These are phyloP conservation scores for Fraxinus albicans DNA, from an alignment of 305 asterid genomes.

Conservation along the genomic window DNA sequence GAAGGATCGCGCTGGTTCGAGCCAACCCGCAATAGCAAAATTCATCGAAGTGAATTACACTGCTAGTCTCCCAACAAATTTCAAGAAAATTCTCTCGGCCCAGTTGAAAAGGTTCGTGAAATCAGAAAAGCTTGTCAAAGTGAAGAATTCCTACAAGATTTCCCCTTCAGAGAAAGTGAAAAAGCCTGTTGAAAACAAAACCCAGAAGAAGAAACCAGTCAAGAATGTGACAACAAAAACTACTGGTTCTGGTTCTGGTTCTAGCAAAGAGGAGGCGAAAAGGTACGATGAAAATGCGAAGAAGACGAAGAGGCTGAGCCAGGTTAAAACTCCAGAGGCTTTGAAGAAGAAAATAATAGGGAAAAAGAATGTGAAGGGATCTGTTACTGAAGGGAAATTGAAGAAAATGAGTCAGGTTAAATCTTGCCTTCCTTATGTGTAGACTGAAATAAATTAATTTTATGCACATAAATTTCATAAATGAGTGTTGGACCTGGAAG, in stretches of 20 bases:
- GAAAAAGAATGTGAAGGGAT: constrained; percentile 7
- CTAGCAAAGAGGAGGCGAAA: background rate
- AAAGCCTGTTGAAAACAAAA: constrained; percentile 4
- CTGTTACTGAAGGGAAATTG: constrained; percentile 3
- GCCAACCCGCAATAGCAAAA: constrained; percentile 64
- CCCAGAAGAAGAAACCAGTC: background rate
- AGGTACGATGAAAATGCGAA: constrained; percentile 36
- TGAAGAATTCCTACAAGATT: constrained; percentile 46
- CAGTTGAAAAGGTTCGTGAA: constrained; percentile 52
- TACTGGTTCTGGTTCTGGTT: background rate
- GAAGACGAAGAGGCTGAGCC: constrained; percentile 52
- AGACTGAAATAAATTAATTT: background rate
- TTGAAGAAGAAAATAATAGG: constrained; percentile 28
- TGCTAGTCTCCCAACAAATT: constrained; percentile 39
- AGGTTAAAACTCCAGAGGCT: constrained; percentile 37
- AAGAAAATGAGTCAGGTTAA: background rate
- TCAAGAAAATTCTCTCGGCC: constrained; percentile 37
- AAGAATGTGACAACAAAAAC: constrained; percentile 4
- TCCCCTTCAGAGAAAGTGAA: constrained; percentile 26
- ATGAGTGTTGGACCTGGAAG: background rate
- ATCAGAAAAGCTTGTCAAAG: constrained; percentile 42
- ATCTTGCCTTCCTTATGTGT: background rate
- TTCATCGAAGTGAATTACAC: constrained; percentile 45
- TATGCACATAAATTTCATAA: no score
- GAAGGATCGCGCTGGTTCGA: constrained; percentile 59